A percentile compares a stretch with the other conserved stretches of the same genome.
Conservation (phyloP, 2,329 filamentous ascomycete genomes). For the Neophaeococcomyces mojaviensis region DNA sequence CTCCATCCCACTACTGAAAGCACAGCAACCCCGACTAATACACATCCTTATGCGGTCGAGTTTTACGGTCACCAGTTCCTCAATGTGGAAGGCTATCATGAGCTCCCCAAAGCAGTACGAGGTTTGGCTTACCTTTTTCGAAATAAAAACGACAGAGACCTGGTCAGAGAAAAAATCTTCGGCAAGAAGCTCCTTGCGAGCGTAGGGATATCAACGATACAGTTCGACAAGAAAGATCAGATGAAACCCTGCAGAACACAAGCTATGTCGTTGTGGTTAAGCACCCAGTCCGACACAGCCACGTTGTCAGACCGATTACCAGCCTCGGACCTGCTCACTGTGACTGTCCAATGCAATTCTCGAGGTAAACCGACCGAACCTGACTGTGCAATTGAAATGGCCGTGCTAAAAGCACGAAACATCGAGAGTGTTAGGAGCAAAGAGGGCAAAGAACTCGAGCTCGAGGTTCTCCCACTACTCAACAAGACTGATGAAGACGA, state of each 20-base stretch:
- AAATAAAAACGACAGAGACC: not conserved
- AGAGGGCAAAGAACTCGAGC: no score
- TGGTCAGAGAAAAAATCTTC: not conserved
- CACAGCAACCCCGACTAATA: not conserved
- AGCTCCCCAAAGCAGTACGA: not conserved
- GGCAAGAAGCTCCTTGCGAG: not conserved
- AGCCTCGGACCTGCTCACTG: no score
- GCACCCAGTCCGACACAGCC: not conserved
- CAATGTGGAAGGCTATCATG: not conserved
- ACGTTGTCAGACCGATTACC: no score
- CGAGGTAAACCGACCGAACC: no score
- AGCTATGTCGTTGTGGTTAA: not conserved
- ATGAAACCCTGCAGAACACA: not conserved
- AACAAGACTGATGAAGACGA: no score
- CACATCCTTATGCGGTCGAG: not conserved
- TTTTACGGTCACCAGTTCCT: not conserved
- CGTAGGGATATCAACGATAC: not conserved
- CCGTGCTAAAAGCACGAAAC: no score
- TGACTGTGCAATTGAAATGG: no score
- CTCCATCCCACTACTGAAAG: not conserved
- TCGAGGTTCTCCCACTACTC: no score
- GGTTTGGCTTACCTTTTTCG: not conserved
- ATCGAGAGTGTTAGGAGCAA: no score
- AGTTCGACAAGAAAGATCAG: no score
- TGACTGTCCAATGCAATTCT: no score